Conservation (phyloP, 139 green algal species). For the Gonium pectorale region DNA sequence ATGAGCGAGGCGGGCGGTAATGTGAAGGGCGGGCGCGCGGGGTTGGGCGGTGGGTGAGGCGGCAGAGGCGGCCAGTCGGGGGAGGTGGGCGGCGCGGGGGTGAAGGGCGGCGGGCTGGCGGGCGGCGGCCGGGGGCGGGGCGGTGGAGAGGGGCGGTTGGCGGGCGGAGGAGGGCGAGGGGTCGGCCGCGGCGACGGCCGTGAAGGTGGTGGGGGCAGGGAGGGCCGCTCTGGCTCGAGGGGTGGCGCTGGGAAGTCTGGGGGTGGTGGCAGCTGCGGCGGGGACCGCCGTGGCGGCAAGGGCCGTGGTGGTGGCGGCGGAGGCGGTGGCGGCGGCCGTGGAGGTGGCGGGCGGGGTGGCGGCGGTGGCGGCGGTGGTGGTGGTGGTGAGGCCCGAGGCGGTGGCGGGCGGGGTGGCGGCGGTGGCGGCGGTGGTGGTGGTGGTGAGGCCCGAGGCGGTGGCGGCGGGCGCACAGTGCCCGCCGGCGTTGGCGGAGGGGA, state of each 20-base stretch:
- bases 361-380: neutral
- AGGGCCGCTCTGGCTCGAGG: neutral
- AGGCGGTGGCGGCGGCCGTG: neutral
- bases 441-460: neutral
- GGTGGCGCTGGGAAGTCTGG: neutral
- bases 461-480: too few relatives aligned
- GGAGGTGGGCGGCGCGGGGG: neutral
- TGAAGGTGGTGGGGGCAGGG: neutral
- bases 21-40: neutral
- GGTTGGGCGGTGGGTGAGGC: neutral
- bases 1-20: neutral
- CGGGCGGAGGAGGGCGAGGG: neutral
- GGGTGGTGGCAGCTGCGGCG: neutral
- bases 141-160: neutral
- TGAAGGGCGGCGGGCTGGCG: neutral
- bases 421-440: neutral
- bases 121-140: neutral
- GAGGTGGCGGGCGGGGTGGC: neutral
- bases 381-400: neutral
- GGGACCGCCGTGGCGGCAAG: neutral
- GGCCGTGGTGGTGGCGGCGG: neutral
- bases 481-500: too few relatives aligned
- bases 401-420: neutral
- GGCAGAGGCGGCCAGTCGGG: neutral
- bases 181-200: neutral